Conservation (phyloP, 2,329 filamentous ascomycete species). For the Trichoderma polysporum region DNA sequence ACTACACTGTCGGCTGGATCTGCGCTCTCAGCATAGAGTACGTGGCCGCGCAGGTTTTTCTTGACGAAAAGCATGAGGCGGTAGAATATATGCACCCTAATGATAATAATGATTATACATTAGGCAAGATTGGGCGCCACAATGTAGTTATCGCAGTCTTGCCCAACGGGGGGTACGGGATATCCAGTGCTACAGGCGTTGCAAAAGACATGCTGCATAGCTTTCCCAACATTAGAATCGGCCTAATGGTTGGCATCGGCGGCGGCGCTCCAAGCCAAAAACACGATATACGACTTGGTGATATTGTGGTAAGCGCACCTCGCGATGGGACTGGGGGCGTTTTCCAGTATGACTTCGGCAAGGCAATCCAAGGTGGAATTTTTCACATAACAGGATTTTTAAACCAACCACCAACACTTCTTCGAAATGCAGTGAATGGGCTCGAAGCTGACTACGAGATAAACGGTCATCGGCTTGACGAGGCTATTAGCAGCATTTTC, state of each 20-base stretch:
- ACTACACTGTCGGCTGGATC: slow-evolving; percentile 46
- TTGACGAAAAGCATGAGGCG: slow-evolving; percentile 24
- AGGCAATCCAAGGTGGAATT: slow-evolving; percentile 22
- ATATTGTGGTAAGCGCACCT: slow-evolving; percentile 27
- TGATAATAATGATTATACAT: slow-evolving; percentile 24
- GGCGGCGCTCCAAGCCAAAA: slow-evolving; percentile 37
- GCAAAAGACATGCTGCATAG: slow-evolving; percentile 25
- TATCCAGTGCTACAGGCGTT: slow-evolving; percentile 26
- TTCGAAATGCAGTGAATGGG: slow-evolving; percentile 21
- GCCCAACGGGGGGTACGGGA: slow-evolving; percentile 24
- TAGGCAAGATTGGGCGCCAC: slow-evolving; percentile 24
- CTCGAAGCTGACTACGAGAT: slow-evolving; percentile 19
- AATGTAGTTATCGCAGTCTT: slow-evolving; percentile 27
- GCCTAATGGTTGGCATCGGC: slow-evolving; percentile 24
- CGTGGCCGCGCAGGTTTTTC: slow-evolving; percentile 33
- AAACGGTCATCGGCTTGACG: slow-evolving; percentile 23
- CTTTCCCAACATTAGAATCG: slow-evolving; percentile 29
- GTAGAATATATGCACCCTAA: slow-evolving; percentile 28
- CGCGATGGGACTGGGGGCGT: slow-evolving; percentile 23
- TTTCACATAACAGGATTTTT: slow-evolving; percentile 23
- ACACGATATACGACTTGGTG: slow-evolving; percentile 37
- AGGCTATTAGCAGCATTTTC: slow-evolving; percentile 2
- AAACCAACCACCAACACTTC: slow-evolving; percentile 24
- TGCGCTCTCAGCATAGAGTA: slow-evolving; percentile 40
- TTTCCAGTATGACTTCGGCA: slow-evolving; percentile 31